These are phyloP conservation scores for Capniomyces stellatus DNA, from an alignment of 371 early-diverging fungal species.

Conservation along the genomic window DNA sequence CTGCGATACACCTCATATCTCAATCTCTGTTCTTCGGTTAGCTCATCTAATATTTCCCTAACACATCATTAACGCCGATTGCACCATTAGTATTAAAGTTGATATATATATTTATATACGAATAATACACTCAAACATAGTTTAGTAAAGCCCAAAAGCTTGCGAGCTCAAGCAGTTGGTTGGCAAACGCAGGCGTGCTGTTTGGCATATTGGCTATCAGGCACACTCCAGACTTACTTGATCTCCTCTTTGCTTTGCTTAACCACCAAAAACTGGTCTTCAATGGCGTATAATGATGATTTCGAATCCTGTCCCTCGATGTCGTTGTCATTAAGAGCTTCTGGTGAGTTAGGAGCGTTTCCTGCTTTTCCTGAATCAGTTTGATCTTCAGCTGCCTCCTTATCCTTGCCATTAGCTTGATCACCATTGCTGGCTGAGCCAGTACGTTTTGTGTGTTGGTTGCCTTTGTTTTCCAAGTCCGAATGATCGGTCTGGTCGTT, in stretches of 20 bases:
- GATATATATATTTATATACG: neutral
- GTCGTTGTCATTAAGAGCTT: conserved; percentile 6
- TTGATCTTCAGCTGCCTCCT: neutral
- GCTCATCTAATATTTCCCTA: conserved; percentile 55
- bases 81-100: neutral
- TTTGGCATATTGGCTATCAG: no score
- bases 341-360: neutral
- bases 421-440: neutral
- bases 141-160: no score
- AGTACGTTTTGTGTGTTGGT: neutral
- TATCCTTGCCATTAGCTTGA: neutral
- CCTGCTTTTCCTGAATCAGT: neutral
- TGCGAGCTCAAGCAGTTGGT: no score
- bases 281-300: neutral
- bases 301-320: neutral
- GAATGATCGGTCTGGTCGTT: neutral
- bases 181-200: no score
- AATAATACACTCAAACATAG: no score
- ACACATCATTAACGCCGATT: neutral
- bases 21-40: conserved; percentile 61
- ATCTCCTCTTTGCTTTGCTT: conserved; percentile 24
- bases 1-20: conserved; percentile 83
- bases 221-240: neutral
- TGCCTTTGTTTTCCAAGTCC: neutral
- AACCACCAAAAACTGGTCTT: conserved; percentile 6